Conservation (phyloP, 208 protist genomes). For the Leishmania turanica region DNA sequence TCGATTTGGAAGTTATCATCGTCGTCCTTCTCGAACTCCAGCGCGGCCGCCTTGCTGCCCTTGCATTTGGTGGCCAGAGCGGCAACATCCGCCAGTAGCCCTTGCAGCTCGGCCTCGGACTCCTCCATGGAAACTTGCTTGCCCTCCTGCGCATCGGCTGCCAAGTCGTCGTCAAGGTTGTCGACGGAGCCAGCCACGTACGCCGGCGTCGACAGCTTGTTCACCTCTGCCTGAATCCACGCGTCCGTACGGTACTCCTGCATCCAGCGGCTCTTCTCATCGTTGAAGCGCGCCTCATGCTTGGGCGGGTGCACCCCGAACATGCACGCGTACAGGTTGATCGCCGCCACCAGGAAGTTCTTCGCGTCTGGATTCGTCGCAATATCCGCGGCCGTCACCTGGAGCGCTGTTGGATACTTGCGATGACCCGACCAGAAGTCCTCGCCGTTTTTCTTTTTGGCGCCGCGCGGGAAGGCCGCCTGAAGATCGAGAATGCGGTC, state of each 20-base stretch:
- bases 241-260: slow-evolving; percentile 65
- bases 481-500: slow-evolving; percentile 98
- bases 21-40: slow-evolving; percentile 97
- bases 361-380: slow-evolving; percentile 41
- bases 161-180: slow-evolving; percentile 80
- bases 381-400: slow-evolving; percentile 34
- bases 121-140: slow-evolving; percentile 29
- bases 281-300: slow-evolving; percentile 83
- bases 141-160: slow-evolving; percentile 33
- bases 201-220: slow-evolving; percentile 29
- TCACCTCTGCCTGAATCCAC: slow-evolving; percentile 56
- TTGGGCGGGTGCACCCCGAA: slow-evolving; percentile 85
- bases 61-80: slow-evolving; percentile 49
- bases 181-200: slow-evolving; percentile 66
- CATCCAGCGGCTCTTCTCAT: slow-evolving; percentile 86
- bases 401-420: slow-evolving; percentile 77
- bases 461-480: slow-evolving; percentile 96
- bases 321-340: slow-evolving; percentile 88
- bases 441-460: slow-evolving; percentile 92
- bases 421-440: slow-evolving; percentile 93
- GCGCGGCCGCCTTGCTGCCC: slow-evolving; percentile 45
- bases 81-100: slow-evolving; percentile 46
- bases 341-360: slow-evolving; percentile 75
- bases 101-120: slow-evolving; percentile 58
- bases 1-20: slow-evolving; percentile 96